A percentile compares a stretch with the other conserved stretches of the same genome.
These are phyloP conservation scores for Nakazawaea ishiwadae DNA, from an alignment of 805 yeast genomes.

Conservation along the genomic window DNA sequence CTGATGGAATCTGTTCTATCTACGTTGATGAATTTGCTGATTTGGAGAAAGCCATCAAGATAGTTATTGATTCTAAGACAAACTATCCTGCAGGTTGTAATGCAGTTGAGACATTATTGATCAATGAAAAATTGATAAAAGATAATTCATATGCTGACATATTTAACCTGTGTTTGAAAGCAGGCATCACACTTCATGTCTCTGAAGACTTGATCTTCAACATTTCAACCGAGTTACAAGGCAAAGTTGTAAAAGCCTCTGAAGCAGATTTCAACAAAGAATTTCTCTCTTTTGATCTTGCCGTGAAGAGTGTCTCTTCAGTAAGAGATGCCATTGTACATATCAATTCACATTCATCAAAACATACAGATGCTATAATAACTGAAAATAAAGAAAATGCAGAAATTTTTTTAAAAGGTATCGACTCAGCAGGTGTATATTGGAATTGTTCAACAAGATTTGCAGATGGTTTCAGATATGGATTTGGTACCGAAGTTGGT, in stretches of 20 bases:
- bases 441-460: slow-evolving; percentile 97
- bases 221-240: slow-evolving; percentile 15
- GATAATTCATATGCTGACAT: slow-evolving; percentile 14
- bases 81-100: slow-evolving; percentile 99
- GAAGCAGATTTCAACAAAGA: slow-evolving; percentile 78
- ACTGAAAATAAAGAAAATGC: slow-evolving; percentile 74
- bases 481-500: slow-evolving; percentile 98
- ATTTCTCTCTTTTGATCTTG: slow-evolving; percentile 77
- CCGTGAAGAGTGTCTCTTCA: slow-evolving; percentile 58
- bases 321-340: slow-evolving; percentile 76
- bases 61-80: slow-evolving; percentile 84
- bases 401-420: slow-evolving; percentile 70
- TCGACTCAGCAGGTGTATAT: slow-evolving; percentile 94
- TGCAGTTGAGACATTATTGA: slow-evolving; percentile 83
- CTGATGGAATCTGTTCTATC: slow-evolving; percentile 94
- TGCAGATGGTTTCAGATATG: slow-evolving; percentile 98
- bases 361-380: slow-evolving; percentile 90
- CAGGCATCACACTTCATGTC: slow-evolving; percentile 72
- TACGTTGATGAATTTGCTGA: slow-evolving; percentile 79
- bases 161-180: slow-evolving; percentile 40
- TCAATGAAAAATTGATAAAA: slow-evolving; percentile 41
- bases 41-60: slow-evolving; percentile 65
- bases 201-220: slow-evolving; percentile 46
- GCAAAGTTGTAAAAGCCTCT: slow-evolving; percentile 38
- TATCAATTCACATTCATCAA: slow-evolving; percentile 88